Conservation (phyloP, 2,329 filamentous ascomycete species). For the Decorospora gaudefroyi region DNA sequence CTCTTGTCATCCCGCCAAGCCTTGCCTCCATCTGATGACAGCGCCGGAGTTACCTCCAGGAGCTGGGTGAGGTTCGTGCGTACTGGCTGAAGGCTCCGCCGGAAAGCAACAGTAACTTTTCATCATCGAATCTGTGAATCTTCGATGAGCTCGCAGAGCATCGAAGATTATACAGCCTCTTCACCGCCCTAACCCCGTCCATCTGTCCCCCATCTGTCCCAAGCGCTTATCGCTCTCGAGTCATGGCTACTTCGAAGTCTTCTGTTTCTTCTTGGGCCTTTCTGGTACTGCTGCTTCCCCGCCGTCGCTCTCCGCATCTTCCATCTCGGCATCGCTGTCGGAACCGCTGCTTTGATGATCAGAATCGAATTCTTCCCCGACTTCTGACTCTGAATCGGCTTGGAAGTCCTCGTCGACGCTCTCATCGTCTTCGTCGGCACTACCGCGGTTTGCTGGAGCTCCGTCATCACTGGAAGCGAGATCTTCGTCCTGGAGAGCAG, state of each 20-base stretch:
- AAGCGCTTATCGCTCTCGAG: conserved; percentile 7
- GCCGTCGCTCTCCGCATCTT: conserved; percentile 62
- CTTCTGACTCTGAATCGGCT: conserved; percentile 88
- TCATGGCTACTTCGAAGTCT: conserved; percentile 50
- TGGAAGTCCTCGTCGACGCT: conserved; percentile 95
- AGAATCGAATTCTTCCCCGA: conserved; percentile 94
- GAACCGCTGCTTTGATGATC: conserved; percentile 83
- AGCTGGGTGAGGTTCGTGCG: conserved; percentile 3
- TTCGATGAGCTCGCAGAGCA: conserved; percentile 27
- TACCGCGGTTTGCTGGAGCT: conserved; percentile 77
- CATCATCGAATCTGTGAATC: conserved; percentile 22
- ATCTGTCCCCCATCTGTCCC: too few relatives aligned
- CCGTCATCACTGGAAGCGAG: conserved; percentile 79
- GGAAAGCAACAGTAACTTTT: conserved; percentile 25
- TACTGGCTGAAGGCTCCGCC: conserved; percentile 14
- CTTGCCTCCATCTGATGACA: conserved; percentile 22
- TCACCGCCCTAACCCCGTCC: conserved; percentile 28
- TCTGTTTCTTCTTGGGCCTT: conserved; percentile 68
- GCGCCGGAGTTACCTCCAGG: conserved; percentile 27
- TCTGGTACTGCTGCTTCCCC: conserved; percentile 56
- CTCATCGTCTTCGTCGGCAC: conserved; percentile 94
- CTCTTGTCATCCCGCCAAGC: conserved; percentile 23
- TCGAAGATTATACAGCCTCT: conserved; percentile 24
- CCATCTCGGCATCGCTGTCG: conserved; percentile 67
- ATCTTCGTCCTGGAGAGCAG: conserved; percentile 80